phyloP scores from a whole-genome alignment of 768 basidiomycete genomes.

The Termitomyces sp. region DNA sequence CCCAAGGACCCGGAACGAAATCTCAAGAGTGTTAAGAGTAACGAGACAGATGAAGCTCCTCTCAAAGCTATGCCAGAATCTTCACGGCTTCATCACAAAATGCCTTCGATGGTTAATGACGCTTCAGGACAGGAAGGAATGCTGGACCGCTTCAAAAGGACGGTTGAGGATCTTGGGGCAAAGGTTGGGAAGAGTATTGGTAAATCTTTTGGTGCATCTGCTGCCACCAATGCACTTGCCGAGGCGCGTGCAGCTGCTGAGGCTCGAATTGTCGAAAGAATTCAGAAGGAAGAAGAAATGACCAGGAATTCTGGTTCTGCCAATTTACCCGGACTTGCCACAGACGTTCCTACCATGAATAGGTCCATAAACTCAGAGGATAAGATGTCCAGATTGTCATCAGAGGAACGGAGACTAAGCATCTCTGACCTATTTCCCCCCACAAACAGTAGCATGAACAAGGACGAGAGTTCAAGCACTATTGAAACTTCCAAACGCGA shows the following conservation, averaged over 20 bases:
- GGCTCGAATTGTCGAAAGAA: slow-evolving; percentile 61
- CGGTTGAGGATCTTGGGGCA: slow-evolving; percentile 60
- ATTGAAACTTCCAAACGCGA: slow-evolving; percentile 11
- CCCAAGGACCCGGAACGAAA: slow-evolving; percentile 36
- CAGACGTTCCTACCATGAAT: background rate
- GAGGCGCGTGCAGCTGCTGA: slow-evolving; percentile 66
- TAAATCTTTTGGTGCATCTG: slow-evolving; percentile 56
- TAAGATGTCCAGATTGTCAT: background rate
- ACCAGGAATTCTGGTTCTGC: slow-evolving; percentile 15
- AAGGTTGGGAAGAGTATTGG: slow-evolving; percentile 50
- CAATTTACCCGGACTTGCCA: slow-evolving; percentile 9
- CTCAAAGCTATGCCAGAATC: slow-evolving; percentile 3
- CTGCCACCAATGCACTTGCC: slow-evolving; percentile 53
- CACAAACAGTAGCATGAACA: slow-evolving; percentile 25
- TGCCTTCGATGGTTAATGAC: background rate
- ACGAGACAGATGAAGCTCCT: slow-evolving; percentile 28
- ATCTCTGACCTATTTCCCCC: slow-evolving; percentile 53
- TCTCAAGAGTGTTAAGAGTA: slow-evolving; percentile 44
- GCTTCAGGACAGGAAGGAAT: slow-evolving; percentile 37
- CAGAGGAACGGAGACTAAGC: slow-evolving; percentile 37
- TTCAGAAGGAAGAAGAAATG: slow-evolving; percentile 40
- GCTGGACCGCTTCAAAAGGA: slow-evolving; percentile 64
- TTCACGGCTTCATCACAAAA: background rate
- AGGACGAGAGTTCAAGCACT: slow-evolving; percentile 22
- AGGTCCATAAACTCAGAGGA: background rate